Conservation (phyloP, 2,329 filamentous ascomycete species). For the Hymenoscyphus fructigenus region DNA sequence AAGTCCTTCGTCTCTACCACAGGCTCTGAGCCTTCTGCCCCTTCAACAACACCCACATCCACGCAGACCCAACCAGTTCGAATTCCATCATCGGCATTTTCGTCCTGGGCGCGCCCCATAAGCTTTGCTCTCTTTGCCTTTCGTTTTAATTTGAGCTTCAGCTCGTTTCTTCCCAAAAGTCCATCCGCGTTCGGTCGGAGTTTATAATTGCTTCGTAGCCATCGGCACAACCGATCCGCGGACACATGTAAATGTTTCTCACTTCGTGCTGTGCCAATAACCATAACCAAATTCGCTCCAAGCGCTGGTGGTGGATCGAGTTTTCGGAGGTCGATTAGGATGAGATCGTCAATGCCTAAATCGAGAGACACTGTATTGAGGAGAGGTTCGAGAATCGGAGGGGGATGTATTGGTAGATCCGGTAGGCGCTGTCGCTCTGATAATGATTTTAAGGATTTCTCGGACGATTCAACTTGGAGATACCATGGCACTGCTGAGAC, state of each 20-base stretch:
- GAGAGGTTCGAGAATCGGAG: conserved; percentile 68
- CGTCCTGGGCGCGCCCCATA: conserved; percentile 50
- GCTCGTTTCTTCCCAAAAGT: conserved; percentile 81
- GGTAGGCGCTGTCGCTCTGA: conserved; percentile 58
- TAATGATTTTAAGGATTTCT: conserved; percentile 40
- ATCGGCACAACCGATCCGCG: conserved; percentile 84
- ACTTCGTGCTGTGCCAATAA: conserved; percentile 86
- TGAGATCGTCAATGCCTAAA: conserved; percentile 80
- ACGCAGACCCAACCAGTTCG: conserved; percentile 16
- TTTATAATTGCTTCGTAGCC: conserved; percentile 71
- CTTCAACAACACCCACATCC: conserved; percentile 18
- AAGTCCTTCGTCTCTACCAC: conserved; percentile 53
- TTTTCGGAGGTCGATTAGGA: conserved; percentile 76
- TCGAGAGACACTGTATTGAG: conserved; percentile 79
- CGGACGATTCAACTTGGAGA: conserved; percentile 64
- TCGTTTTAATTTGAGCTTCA: conserved; percentile 81
- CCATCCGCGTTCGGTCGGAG: conserved; percentile 81
- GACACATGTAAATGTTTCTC: conserved; percentile 92
- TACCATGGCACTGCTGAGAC: conserved; percentile 71
- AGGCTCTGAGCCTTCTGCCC: conserved; percentile 13
- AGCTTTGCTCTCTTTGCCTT: conserved; percentile 80
- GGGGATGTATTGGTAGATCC: conserved; percentile 57
- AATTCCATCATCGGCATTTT: conserved; percentile 27
- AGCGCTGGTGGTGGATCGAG: conserved; percentile 85
- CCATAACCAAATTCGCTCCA: conserved; percentile 86